Evolutionary conservation across 148 eudicot genomes (phyloP).

Genomic region (Amaranthus palmeri): DNA sequence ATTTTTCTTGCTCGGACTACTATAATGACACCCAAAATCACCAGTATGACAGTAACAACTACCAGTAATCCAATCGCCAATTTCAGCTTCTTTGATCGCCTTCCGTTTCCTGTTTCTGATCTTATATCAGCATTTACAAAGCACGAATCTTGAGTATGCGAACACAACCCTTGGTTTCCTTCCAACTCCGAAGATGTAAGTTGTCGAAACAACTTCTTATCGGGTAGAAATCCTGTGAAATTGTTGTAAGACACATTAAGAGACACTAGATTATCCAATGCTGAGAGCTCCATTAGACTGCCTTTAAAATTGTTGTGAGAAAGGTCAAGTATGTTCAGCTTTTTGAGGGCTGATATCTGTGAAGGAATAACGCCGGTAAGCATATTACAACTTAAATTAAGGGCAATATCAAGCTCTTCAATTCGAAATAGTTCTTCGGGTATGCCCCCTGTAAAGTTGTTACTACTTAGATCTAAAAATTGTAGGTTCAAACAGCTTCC

Average conservation of each 20-base stretch:
- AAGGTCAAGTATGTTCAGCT: slow-evolving; percentile 68
- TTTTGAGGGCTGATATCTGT: slow-evolving; percentile 59
- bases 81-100: slow-evolving; percentile 38
- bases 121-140: slow-evolving; percentile 26
- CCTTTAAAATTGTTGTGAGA: slow-evolving; percentile 69
- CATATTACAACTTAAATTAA: slow-evolving; percentile 70
- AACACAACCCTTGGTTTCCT: slow-evolving; percentile 70
- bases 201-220: slow-evolving; percentile 73
- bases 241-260: slow-evolving; percentile 77
- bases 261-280: slow-evolving; percentile 64
- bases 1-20: slow-evolving; percentile 37
- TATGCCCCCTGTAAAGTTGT: slow-evolving; percentile 47
- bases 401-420: slow-evolving; percentile 63
- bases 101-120: slow-evolving; percentile 18
- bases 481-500: slow-evolving; percentile 65
- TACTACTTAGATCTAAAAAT: slow-evolving; percentile 71
- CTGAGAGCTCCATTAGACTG: slow-evolving; percentile 54
- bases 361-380: slow-evolving; percentile 61
- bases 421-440: slow-evolving; percentile 53
- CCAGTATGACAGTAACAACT: slow-evolving; percentile 39
- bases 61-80: slow-evolving; percentile 49
- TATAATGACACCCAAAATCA: slow-evolving; percentile 50
- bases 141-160: slow-evolving; percentile 49
- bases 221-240: slow-evolving; percentile 63
- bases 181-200: slow-evolving; percentile 52